phyloP scores from a whole-genome alignment of 805 yeast species.

The Candida michaelii region DNA sequence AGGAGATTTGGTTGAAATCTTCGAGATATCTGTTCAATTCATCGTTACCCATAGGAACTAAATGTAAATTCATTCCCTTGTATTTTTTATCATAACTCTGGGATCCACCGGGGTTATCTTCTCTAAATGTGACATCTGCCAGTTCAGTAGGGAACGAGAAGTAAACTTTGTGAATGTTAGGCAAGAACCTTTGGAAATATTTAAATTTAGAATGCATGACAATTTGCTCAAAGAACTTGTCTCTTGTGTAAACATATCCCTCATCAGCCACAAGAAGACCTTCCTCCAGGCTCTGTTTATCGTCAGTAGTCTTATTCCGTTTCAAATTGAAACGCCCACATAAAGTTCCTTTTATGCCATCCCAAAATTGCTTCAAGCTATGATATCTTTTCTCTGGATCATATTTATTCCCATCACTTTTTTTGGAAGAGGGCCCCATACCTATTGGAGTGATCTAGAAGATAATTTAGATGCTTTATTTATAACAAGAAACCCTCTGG shows the following conservation, averaged over 20 bases:
- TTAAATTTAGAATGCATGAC: neutral
- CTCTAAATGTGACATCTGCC: neutral
- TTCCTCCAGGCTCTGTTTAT: conserved; percentile 1
- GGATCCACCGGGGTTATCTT: neutral
- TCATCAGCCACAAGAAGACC: neutral
- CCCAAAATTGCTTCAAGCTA: neutral
- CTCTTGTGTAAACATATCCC: conserved; percentile 1
- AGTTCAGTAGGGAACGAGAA: neutral
- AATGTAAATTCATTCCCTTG: conserved; percentile 1
- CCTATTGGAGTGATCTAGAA: neutral
- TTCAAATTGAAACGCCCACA: neutral
- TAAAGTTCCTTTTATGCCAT: neutral
- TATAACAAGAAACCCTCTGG: neutral
- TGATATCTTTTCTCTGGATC: no score
- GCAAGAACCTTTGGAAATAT: neutral
- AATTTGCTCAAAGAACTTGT: neutral
- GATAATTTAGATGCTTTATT: neutral
- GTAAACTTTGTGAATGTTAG: conserved; percentile 1
- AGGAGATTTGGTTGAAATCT: conserved; percentile 1
- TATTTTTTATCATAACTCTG: neutral
- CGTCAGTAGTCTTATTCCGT: neutral
- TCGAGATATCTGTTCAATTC: conserved; percentile 1
- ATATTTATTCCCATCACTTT: neutral
- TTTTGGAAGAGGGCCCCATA: neutral
- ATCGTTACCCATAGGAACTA: conserved; percentile 3